Percentiles rank a stretch among this genome's conserved stretches.
These are phyloP conservation scores for Blastobotrys peoriensis DNA, from an alignment of 805 yeast species.

Conservation along the genomic window DNA sequence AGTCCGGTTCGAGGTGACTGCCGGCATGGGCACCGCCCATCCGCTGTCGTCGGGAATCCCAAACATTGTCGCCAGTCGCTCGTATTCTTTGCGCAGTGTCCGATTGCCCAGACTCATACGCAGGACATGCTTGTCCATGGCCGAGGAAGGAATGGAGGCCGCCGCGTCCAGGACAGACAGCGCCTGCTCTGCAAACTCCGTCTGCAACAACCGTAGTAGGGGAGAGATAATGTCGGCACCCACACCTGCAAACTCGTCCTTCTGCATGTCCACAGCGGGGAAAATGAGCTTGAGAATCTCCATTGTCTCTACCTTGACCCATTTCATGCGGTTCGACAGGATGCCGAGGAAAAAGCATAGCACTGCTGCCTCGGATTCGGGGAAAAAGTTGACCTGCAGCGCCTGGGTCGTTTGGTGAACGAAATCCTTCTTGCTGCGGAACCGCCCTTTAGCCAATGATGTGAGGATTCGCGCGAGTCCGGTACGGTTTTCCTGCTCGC, in stretches of 20 bases:
- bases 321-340: conserved; percentile 64
- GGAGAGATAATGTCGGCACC: conserved; percentile 97
- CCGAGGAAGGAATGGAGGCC: conserved; percentile 78
- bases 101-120: conserved; percentile 87
- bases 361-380: conserved; percentile 65
- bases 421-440: conserved; percentile 88
- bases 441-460: conserved; percentile 70
- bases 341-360: conserved; percentile 73
- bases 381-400: conserved; percentile 63
- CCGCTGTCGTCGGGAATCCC: conserved; percentile 95
- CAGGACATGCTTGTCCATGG: conserved; percentile 83
- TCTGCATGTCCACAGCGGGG: conserved; percentile 68
- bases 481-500: conserved; percentile 49
- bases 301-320: conserved; percentile 81
- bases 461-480: conserved; percentile 65
- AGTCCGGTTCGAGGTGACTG: conserved; percentile 79
- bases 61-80: conserved; percentile 79
- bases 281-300: conserved; percentile 66
- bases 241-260: conserved; percentile 76
- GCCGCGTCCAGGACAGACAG: conserved; percentile 85
- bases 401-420: conserved; percentile 71
- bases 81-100: conserved; percentile 72
- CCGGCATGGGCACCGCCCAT: conserved; percentile 97
- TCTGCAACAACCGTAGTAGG: conserved; percentile 64
- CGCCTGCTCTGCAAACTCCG: conserved; percentile 86